Evolutionary conservation across 2,329 filamentous ascomycete genomes (phyloP), one percentile per base, ranked within the genome.

Genomic region (Emergomyces pasteurianus): DNA sequence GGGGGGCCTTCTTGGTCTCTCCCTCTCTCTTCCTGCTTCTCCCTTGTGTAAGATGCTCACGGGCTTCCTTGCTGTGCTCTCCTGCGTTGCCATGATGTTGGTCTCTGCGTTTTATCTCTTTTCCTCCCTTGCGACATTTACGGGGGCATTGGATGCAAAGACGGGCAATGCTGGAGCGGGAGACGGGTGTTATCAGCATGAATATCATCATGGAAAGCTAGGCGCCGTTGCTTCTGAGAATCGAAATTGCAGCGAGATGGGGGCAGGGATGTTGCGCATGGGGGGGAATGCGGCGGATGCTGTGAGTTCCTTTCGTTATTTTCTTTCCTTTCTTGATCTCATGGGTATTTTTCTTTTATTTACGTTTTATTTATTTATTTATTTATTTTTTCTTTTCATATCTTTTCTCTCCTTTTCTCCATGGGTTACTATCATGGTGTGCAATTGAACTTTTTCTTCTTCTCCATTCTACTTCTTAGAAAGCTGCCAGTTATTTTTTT

Each of bases 201-300:
- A 23, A 23, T 28, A 23, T 23, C 34, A 40, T 42, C 36, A 59
- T 38, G 66, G 63, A 54, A 71, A 70, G 56, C 62, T 71, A 26
- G 88, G 88, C 28, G 88, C 86, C 40, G 85, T 90, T 23, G 86
- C 88, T 14, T 87, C 85, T 59, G 87, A 91, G 71, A 85, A 81
- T 66, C 72, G 77, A 2, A 81, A 88, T 64, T 92, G 88, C 70
- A 90, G 86, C 63, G 71, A 79, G 38, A 86, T 90, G 66, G 88
- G 88, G 1, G 81, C 82, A 31, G 80, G 87, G 50, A 77, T 89
- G 21, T 72, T 90, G 59, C 74, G 81, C 59, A 68, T 77, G 50
- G 85, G 85, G 16, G 81, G 89, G 7, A 90, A 89, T 74, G 88
- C 89, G 14, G 88, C 86, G 0, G 89, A 92, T 74, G 86, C 88